A percentile compares a stretch with the other conserved stretches of the same genome.
Evolutionary conservation across 768 basidiomycete species (phyloP).

Genomic region (Tulasnella sp.): DNA sequence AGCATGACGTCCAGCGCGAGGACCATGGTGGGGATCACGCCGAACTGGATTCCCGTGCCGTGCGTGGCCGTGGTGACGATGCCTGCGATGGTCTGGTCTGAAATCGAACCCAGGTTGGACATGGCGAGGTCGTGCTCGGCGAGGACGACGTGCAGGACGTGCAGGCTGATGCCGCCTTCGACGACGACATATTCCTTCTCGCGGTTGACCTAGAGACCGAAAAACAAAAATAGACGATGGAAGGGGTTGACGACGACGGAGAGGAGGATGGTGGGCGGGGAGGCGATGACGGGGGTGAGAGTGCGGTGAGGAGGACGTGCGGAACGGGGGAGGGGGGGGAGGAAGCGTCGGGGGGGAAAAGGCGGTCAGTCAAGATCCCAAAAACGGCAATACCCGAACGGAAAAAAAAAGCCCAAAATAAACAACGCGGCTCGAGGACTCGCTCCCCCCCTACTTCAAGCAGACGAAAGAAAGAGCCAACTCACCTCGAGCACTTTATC

Average conservation of each 20-base stretch:
- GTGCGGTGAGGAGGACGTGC: not conserved
- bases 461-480: conserved; percentile 22
- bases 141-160: conserved; percentile 71
- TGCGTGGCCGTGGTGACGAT: conserved; percentile 94
- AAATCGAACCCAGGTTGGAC: conserved; percentile 93
- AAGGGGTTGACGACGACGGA: not conserved
- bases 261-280: not conserved
- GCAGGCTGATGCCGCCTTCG: conserved; percentile 78
- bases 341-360: conserved; percentile 30
- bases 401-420: conserved; percentile 27
- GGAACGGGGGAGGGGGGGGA: conserved; percentile 1
- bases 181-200: conserved; percentile 69
- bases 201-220: conserved; percentile 60
- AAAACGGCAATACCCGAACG: conserved; percentile 16
- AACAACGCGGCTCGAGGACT: too few species aligned
- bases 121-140: conserved; percentile 74
- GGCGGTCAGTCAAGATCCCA: conserved; percentile 37
- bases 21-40: conserved; percentile 81
- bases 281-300: not conserved
- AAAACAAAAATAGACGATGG: not conserved
- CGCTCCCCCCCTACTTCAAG: too few species aligned
- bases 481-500: conserved; percentile 77
- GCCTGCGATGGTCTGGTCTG: conserved; percentile 92
- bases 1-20: conserved; percentile 73
- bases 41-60: conserved; percentile 80